Conservation (phyloP, 2,329 filamentous ascomycete genomes). For the Onygenales sp. region DNA sequence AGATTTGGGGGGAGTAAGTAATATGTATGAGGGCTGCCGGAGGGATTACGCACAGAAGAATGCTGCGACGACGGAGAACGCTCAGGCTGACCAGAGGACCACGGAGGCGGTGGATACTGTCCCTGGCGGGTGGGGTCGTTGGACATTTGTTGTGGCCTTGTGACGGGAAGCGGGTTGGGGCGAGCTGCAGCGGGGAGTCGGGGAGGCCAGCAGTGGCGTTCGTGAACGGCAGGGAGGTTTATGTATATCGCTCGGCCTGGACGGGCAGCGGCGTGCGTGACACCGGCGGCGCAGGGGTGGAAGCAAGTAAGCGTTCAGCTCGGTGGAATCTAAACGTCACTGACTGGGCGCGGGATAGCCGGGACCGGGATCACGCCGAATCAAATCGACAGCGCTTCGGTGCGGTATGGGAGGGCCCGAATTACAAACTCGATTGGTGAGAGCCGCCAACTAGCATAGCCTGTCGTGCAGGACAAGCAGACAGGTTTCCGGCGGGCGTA, state of each 20-base stretch:
- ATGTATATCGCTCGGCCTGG: neutral
- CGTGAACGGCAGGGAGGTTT: slow-evolving; percentile 1
- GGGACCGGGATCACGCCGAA: slow-evolving; percentile 1
- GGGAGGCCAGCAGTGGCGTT: slow-evolving; percentile 9
- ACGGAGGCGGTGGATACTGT: slow-evolving; percentile 36
- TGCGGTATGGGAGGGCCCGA: neutral
- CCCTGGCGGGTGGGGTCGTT: slow-evolving; percentile 36
- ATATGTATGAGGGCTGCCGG: slow-evolving; percentile 3
- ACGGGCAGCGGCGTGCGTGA: neutral
- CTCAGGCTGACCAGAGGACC: slow-evolving; percentile 30
- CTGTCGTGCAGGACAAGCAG: neutral
- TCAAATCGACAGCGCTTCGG: slow-evolving; percentile 1
- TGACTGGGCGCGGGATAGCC: neutral
- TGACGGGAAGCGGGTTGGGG: neutral
- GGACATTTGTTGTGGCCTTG: slow-evolving; percentile 27
- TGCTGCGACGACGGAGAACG: slow-evolving; percentile 27
- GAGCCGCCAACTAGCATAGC: slow-evolving; percentile 2
- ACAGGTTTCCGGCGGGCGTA: neutral
- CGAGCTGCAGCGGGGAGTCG: slow-evolving; percentile 6
- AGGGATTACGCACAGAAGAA: slow-evolving; percentile 18
- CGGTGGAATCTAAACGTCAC: neutral
- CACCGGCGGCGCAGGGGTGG: neutral
- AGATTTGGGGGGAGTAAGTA: slow-evolving; percentile 3
- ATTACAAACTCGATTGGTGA: slow-evolving; percentile 1
- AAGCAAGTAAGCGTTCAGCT: neutral